Percentiles rank a stretch among this genome's conserved stretches.
phyloP scores from a whole-genome alignment of 305 asterid genomes.

The Plantago coronopus region DNA sequence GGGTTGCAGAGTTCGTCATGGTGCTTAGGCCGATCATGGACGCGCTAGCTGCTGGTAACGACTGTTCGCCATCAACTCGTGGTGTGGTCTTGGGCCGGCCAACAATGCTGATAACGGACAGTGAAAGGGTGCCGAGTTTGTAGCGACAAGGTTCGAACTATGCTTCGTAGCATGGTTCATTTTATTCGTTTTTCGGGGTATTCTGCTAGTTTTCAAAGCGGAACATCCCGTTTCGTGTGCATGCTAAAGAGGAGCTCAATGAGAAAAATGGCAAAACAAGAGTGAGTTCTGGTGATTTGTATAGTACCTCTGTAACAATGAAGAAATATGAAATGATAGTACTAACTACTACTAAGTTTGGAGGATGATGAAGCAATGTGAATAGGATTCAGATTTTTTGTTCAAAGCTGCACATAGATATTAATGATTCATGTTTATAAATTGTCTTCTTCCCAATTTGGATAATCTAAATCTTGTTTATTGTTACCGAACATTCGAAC shows the following conservation, averaged over 20 bases:
- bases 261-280: background rate
- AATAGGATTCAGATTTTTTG: constrained; percentile 4
- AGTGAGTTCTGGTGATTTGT: background rate
- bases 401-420: background rate
- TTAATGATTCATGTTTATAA: background rate
- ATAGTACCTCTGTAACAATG: constrained; percentile 5
- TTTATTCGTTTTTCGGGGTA: background rate
- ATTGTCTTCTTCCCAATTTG: background rate
- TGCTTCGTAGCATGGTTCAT: background rate
- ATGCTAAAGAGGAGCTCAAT: constrained; percentile 4
- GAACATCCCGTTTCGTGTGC: too few relatives aligned
- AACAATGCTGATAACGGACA: background rate
- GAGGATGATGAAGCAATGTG: background rate
- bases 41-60: constrained; percentile 48
- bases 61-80: constrained; percentile 4
- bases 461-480: too few relatives aligned
- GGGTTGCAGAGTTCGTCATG: constrained; percentile 49
- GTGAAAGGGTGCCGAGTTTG: background rate
- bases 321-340: constrained; percentile 8
- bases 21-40: constrained; percentile 64
- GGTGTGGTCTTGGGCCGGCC: background rate
- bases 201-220: background rate
- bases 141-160: background rate
- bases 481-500: too few relatives aligned
- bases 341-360: background rate